phyloP scores from a whole-genome alignment of 768 basidiomycete genomes.

The Crucibulum laeve region DNA sequence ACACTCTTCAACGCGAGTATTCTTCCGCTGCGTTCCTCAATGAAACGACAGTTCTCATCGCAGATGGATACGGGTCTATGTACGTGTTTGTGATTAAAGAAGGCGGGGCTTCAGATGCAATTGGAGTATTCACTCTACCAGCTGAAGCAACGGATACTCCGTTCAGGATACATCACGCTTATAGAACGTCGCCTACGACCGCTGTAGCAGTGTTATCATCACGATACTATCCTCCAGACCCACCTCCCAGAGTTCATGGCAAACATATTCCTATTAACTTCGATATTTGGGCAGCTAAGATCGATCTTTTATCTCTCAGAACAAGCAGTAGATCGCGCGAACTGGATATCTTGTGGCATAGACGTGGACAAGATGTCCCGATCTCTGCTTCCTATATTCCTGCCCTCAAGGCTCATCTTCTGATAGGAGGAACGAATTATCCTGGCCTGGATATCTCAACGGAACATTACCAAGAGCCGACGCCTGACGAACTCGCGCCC shows the following conservation, averaged over 20 bases:
- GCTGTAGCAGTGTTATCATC: constrained; percentile 58
- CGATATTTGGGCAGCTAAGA: constrained; percentile 60
- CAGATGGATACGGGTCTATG: constrained; percentile 69
- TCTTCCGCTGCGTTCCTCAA: constrained; percentile 63
- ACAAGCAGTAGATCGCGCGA: constrained; percentile 23
- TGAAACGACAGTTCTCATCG: constrained; percentile 43
- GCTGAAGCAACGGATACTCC: constrained; percentile 35
- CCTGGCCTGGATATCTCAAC: constrained; percentile 29
- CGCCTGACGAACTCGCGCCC: constrained; percentile 61
- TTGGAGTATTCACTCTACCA: constrained; percentile 52
- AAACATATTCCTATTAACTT: constrained; percentile 39
- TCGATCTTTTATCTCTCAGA: constrained; percentile 38
- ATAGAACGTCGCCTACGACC: constrained; percentile 29
- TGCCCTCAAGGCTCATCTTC: constrained; percentile 40
- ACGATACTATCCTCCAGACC: constrained; percentile 31
- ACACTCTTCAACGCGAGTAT: constrained; percentile 59
- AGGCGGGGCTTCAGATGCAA: constrained; percentile 32
- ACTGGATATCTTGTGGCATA: constrained; percentile 63
- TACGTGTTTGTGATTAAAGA: constrained; percentile 51
- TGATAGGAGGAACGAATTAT: constrained; percentile 59
- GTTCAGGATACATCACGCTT: constrained; percentile 39
- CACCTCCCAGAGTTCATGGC: not conserved
- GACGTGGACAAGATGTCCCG: constrained; percentile 69
- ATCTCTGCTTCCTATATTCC: constrained; percentile 47
- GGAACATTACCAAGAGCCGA: constrained; percentile 46